Evolutionary conservation across 2,329 filamentous ascomycete species (phyloP), one percentile per base, ranked within the genome.

Genomic region (Erysiphe neolycopersici): DNA sequence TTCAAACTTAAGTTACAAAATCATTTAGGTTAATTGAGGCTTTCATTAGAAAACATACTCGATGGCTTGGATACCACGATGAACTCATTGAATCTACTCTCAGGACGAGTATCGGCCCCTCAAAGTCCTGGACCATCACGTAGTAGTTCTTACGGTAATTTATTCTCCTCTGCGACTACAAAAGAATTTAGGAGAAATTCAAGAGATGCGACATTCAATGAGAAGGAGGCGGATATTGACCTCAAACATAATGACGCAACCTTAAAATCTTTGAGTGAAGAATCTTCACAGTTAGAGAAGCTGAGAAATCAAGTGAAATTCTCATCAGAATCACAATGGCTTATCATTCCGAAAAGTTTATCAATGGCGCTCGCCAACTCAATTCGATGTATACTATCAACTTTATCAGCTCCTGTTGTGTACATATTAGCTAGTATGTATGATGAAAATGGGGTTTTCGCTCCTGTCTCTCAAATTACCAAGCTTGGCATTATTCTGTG

Each of bases 1-100:
- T 26, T 26, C 22, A 6, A 26, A 26, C 1, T 26, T 9, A 26
- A 8, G 8, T 8, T 9, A 8, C 4, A 26, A 8, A 5, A 9
- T 26, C 22, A 26, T 9, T 26, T 5, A 26, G 22, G 8, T 26
- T 26, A 26, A 13, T 42, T 35, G 32, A 36, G 11, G 38, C 19
- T 22, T 13, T 43, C 17, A 43, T 37, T 9, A 33, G 39, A 43
- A 41, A 17, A 44, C 47, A 45, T 50, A 47, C 51, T 55, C 55
- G 52, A 58, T 75, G 71, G 71, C 68, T 66, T 61, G 59, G 60
- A 50, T 51, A 54, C 44, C 66, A 80, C 69, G 64, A 94, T 94
- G 87, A 94, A 94, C 75, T 92, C 85, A 56, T 68, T 93, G 66
- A 92, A 89, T 65, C 82, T 93, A 60, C 73, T 94, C 60, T 89